These are phyloP conservation scores for Vitis hybrid DNA, from an alignment of 177 flowering plant species.

Conservation along the genomic window DNA sequence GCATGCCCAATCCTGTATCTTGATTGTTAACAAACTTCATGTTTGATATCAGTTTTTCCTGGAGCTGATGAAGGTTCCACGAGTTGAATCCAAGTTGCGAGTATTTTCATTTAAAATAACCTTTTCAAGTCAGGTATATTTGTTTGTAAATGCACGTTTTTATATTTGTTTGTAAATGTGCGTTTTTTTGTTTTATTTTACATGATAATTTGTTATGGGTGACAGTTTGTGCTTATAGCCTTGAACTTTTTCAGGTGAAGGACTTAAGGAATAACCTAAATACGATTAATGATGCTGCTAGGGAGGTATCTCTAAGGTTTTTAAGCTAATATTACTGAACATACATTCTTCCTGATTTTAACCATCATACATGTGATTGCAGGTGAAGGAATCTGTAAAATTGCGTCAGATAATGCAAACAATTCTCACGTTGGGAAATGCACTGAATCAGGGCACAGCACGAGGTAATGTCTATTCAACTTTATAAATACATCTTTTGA, in stretches of 20 bases:
- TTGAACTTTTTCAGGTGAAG: conserved; percentile 56
- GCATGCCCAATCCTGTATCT: background rate
- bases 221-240: background rate
- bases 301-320: conserved; percentile 58
- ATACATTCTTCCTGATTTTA: background rate
- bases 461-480: conserved; percentile 50
- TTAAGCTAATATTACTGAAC: background rate
- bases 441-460: conserved; percentile 98
- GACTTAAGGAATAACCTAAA: conserved; percentile 65
- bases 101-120: conserved; percentile 90
- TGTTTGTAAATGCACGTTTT: background rate
- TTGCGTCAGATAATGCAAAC: conserved; percentile 96
- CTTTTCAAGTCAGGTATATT: conserved; percentile 77
- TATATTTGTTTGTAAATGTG: background rate
- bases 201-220: background rate
- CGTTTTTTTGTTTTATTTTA: background rate
- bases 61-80: conserved; percentile 98
- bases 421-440: conserved; percentile 94
- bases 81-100: conserved; percentile 91
- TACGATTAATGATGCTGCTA: conserved; percentile 72
- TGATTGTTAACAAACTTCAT: conserved; percentile 5
- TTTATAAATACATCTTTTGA: background rate
- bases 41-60: conserved; percentile 71
- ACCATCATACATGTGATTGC: conserved; percentile 18
- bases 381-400: conserved; percentile 92